phyloP scores from a whole-genome alignment of 805 yeast species.

The Phaffomyces antillensis region DNA sequence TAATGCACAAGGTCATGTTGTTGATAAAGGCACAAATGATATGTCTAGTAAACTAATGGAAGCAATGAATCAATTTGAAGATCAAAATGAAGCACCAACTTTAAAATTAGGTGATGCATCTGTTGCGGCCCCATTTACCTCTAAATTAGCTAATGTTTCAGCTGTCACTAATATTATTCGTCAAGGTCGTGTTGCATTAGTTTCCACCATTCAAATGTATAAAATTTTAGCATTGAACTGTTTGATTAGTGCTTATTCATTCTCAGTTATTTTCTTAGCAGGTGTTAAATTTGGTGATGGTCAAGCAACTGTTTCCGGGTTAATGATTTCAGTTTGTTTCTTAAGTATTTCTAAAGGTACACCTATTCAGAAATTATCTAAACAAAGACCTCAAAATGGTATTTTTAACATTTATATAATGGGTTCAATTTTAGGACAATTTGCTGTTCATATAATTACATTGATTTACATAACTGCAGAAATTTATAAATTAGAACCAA shows the following conservation, averaged over 20 bases:
- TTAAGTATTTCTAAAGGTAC: slow-evolving; percentile 90
- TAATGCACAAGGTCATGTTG: slow-evolving; percentile 23
- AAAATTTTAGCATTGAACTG: slow-evolving; percentile 95
- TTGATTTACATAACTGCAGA: slow-evolving; percentile 77
- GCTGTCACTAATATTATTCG: slow-evolving; percentile 91
- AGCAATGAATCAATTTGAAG: slow-evolving; percentile 47
- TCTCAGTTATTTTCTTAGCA: slow-evolving; percentile 88
- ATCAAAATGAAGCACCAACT: slow-evolving; percentile 77
- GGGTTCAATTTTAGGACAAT: slow-evolving; percentile 97
- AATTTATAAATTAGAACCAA: slow-evolving; percentile 84
- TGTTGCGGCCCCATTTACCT: slow-evolving; percentile 98
- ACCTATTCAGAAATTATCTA: slow-evolving; percentile 81
- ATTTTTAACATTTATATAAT: slow-evolving; percentile 91
- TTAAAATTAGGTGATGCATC: slow-evolving; percentile 97
- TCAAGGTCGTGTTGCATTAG: slow-evolving; percentile 97
- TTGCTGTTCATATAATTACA: slow-evolving; percentile 83
- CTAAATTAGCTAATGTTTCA: slow-evolving; percentile 85
- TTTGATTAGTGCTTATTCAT: slow-evolving; percentile 91
- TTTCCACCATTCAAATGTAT: slow-evolving; percentile 97
- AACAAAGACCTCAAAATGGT: slow-evolving; percentile 95
- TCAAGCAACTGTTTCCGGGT: slow-evolving; percentile 95
- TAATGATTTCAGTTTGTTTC: slow-evolving; percentile 89
- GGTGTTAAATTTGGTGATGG: slow-evolving; percentile 98
- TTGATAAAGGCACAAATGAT: slow-evolving; percentile 32
- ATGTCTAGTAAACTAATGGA: slow-evolving; percentile 62